phyloP scores from a whole-genome alignment of 106 monocot genomes.

The Dendrobium catenatum region DNA sequence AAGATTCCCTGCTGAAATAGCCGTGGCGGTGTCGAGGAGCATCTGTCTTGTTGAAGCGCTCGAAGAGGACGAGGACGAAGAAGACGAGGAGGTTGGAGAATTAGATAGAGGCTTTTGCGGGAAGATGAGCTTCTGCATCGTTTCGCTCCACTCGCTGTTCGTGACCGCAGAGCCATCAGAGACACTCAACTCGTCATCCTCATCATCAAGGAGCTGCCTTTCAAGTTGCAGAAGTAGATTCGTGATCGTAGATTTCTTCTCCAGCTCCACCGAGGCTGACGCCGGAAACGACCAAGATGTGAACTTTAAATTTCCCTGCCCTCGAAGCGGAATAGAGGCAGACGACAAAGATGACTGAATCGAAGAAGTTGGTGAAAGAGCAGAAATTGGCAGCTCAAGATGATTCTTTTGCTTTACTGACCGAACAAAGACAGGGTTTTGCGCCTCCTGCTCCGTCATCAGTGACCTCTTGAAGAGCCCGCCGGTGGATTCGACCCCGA shows the following conservation, averaged over 20 bases:
- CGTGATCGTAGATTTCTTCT: not conserved
- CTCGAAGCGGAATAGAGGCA: too few relatives aligned
- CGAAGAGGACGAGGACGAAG: too few relatives aligned
- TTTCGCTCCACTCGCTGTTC: too few relatives aligned
- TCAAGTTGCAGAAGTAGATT: not conserved
- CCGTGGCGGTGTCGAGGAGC: slow-evolving; percentile 31
- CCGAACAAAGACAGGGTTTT: not conserved
- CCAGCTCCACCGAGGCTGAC: not conserved
- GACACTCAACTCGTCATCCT: not conserved
- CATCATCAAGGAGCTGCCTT: not conserved
- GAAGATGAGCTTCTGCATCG: too few relatives aligned
- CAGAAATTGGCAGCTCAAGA: not conserved
- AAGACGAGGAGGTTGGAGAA: too few relatives aligned
- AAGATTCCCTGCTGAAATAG: slow-evolving; percentile 40
- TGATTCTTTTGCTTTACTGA: not conserved
- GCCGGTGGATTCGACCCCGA: not conserved
- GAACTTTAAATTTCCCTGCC: too few relatives aligned
- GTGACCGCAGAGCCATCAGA: not conserved
- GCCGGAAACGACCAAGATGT: too few relatives aligned
- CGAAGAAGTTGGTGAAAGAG: not conserved
- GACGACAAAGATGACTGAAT: not conserved
- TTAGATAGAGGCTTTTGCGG: too few relatives aligned
- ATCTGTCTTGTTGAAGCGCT: slow-evolving; percentile 24
- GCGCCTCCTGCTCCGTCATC: not conserved
- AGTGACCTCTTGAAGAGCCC: not conserved